Evolutionary conservation across 1,139 yeast genomes (phyloP), one percentile per base, ranked within the genome.

Genomic region (Zygosaccharomyces sapae): DNA sequence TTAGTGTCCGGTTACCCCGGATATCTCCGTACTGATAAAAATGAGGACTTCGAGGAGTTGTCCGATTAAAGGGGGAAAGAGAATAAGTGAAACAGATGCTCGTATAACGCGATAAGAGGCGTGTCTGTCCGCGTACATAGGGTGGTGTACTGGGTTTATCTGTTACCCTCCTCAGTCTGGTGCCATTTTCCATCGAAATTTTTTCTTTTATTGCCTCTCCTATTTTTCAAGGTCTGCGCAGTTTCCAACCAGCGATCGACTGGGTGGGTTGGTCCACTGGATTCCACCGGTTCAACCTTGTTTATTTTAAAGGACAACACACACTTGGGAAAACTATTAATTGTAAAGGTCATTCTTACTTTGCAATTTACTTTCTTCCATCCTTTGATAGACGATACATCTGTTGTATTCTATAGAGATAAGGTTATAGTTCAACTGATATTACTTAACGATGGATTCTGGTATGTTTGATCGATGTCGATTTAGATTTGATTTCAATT

Each of bases 401-500:
- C 36, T 46, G 43, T 45, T 45, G 46, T 42, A 45, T 36, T 44
- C 44, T 35, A 43, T 36, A 39, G 35, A 42, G 41, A 36, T 36
- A 46, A 43, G 41, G 36, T 35, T 36, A 44, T 37, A 48, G 37
- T 37, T 45, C 31, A 45, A 44, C 37, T 36, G 34, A 41, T 44
- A 45, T 44, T 44, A 41, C 44, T 39, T 40, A 41, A 53, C 51
- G 52, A 55, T 56, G 59, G 59, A 56, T 56, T 56, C 59, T 52
- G 59, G 59, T 56, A 56, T 56, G 59, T 51, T 39, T 22, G 34
- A 13, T 18, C 9, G 27, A 12, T 18, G 16, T 9, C 30, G 8
- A 19, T 34, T 34, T 22, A 6, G 10, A 6, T 27, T 2, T 2
- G 8, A 4, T 8, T 4, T 27, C 24, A 22, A 25, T n/a, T 38